These are phyloP conservation scores for Pythium utonaiense DNA, from an alignment of 352 stramenopile genomes.

Conservation along the genomic window DNA sequence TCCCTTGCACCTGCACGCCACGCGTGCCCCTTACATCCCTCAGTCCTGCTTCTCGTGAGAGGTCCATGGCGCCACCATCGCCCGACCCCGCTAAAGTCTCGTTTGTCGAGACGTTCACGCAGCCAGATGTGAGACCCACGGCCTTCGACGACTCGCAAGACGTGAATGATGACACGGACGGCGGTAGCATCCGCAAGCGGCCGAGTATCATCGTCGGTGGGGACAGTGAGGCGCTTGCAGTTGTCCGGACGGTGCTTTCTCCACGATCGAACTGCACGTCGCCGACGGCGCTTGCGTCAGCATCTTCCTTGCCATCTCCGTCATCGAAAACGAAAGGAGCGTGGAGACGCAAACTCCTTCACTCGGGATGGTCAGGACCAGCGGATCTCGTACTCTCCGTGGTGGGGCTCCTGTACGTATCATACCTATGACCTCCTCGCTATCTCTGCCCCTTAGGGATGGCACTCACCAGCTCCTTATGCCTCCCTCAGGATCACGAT, in stretches of 20 bases:
- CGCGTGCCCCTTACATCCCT: no score
- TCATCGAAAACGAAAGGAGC: conserved; percentile 3
- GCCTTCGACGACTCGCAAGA: background rate
- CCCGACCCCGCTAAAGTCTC: conserved; percentile 13
- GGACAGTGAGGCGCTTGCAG: conserved; percentile 26
- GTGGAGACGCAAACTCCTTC: conserved; percentile 21
- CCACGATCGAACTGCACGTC: conserved; percentile 15
- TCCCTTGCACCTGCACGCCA: no score
- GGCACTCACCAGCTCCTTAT: no score
- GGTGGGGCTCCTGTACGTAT: conserved; percentile 7
- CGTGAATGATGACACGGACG: background rate
- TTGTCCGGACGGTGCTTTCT: conserved; percentile 34
- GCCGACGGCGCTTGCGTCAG: background rate
- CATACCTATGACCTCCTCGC: no score
- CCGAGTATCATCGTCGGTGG: conserved; percentile 32
- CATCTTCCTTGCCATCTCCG: background rate
- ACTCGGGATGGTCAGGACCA: conserved; percentile 17
- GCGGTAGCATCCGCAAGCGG: conserved; percentile 10
- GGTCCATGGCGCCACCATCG: background rate
- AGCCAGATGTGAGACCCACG: conserved; percentile 13
- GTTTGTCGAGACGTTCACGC: conserved; percentile 32
- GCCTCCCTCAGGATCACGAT: conserved; percentile 24
- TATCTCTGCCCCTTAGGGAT: no score
- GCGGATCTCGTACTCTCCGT: conserved; percentile 9
- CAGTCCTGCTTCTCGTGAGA: background rate